These are phyloP conservation scores for Peronosclerospora sorghi DNA, from an alignment of 352 stramenopile species.

Conservation along the genomic window DNA sequence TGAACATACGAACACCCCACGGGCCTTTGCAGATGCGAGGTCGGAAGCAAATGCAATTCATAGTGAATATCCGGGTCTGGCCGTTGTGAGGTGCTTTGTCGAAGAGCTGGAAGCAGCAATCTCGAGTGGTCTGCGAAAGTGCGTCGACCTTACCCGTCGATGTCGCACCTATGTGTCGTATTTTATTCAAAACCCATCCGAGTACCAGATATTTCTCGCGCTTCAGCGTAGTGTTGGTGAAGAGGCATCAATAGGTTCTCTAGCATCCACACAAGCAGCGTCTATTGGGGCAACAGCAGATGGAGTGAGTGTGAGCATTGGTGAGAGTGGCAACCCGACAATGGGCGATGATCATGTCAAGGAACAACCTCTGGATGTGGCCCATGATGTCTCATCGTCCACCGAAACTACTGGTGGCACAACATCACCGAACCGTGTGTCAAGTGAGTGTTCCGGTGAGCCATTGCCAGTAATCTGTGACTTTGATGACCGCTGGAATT, in stretches of 20 bases:
- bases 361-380: constrained; percentile 4
- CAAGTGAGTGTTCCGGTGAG: constrained; percentile 8
- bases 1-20: constrained; percentile 17
- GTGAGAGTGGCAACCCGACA: constrained; percentile 8
- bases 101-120: constrained; percentile 48
- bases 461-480: constrained; percentile 66
- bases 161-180: constrained; percentile 76
- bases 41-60: constrained; percentile 34
- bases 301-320: constrained; percentile 17
- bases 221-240: constrained; percentile 55
- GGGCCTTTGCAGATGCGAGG: constrained; percentile 10
- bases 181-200: constrained; percentile 74
- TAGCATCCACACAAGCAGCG: constrained; percentile 9
- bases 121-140: constrained; percentile 44
- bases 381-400: constrained; percentile 7
- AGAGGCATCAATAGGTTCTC: constrained; percentile 17
- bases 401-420: neutral
- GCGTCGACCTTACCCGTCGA: constrained; percentile 40
- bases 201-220: constrained; percentile 75
- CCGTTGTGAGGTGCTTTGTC: constrained; percentile 62
- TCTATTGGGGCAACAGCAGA: constrained; percentile 18
- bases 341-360: constrained; percentile 11
- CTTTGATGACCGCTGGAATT: constrained; percentile 69
- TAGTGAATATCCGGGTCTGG: constrained; percentile 51
- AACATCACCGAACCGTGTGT: neutral